Base-by-base conservation (phyloP, 768 basidiomycete species). In the Pulveroboletus sp. region DNA sequence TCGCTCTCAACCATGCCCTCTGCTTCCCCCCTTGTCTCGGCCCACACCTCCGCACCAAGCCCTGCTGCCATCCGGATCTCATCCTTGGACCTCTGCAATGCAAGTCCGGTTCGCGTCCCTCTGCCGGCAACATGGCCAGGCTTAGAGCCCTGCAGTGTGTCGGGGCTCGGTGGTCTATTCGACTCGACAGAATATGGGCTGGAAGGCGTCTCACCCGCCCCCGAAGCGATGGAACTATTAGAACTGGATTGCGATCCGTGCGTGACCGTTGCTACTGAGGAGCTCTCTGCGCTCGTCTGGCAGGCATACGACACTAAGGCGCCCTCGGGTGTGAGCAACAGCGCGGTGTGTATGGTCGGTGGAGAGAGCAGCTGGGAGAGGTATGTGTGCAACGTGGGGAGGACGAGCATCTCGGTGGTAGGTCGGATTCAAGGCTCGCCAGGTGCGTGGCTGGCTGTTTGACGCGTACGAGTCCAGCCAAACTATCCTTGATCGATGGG, bases 1-100 rank as follows among this genome's bases (percentile, higher is more conserved):
- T 90, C 87, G 64, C 83, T 83, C 52, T 90, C 87, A 3, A 82
- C 83, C 81, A 85, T 85, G 15, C 85, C 86, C 17, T 60, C 60
- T 5, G 38, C 55, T 8, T 67, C 75, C 21, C 78, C 81, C 52
- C 73, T 75, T 26, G 82, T 86, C 67, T 90, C 88, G 44, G 80
- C 80, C 88, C 89, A 91, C 31, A 88, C 74, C 64, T 89, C 87
- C 9, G 80, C 79, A 37, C 81, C 80, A 28, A 91, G 68, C 14
- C 88, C 88, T 8, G 83, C 85, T 26, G 85, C 71, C 38, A 89
- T 78, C 46, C 85, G 79, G 40, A 89, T 76, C 46, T 86, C 82
- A 58, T 90, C 88, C 68, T 89, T 90, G 26, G 81, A 66, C 45
- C 79, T 71, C 26, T 67, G 57, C 6, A 17, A 44, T 14, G 24